Percentiles rank a stretch among this genome's conserved stretches.
Evolutionary conservation across 176 grass and related monocot species (phyloP).

Genomic region (Oryza meridionalis): DNA sequence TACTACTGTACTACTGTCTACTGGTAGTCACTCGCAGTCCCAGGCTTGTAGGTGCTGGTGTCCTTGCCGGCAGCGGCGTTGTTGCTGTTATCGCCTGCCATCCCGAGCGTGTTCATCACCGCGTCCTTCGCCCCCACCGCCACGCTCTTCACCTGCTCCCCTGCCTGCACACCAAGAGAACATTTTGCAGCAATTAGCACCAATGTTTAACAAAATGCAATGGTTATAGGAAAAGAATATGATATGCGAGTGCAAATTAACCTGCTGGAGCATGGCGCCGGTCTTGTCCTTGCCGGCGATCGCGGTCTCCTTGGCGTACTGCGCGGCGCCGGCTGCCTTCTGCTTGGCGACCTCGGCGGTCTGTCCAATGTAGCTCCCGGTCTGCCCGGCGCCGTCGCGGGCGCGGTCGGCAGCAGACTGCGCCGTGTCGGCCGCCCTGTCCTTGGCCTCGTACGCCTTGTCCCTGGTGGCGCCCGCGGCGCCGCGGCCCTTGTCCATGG

Average conservation of each 20-base stretch:
- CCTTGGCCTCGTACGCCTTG: slow-evolving; percentile 39
- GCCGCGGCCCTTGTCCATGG: slow-evolving; percentile 40
- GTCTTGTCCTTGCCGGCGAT: slow-evolving; percentile 66
- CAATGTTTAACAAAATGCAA: background rate
- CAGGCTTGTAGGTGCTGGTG: slow-evolving; percentile 44
- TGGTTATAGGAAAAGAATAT: too few species aligned
- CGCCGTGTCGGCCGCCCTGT: slow-evolving; percentile 36
- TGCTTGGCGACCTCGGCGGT: slow-evolving; percentile 47
- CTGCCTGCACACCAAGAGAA: slow-evolving; percentile 35
- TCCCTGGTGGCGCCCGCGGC: slow-evolving; percentile 18
- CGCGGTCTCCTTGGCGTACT: slow-evolving; percentile 57
- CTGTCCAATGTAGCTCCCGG: slow-evolving; percentile 37
- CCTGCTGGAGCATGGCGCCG: slow-evolving; percentile 60
- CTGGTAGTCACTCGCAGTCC: slow-evolving; percentile 25
- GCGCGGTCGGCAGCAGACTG: slow-evolving; percentile 39
- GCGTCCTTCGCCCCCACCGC: slow-evolving; percentile 61
- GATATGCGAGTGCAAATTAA: background rate
- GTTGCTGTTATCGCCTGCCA: slow-evolving; percentile 52
- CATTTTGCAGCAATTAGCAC: background rate
- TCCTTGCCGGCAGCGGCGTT: slow-evolving; percentile 28
- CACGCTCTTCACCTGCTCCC: slow-evolving; percentile 55
- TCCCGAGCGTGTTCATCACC: slow-evolving; percentile 61
- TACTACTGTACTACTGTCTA: background rate
- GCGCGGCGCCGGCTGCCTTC: slow-evolving; percentile 46
- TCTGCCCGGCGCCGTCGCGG: slow-evolving; percentile 25